phyloP scores from a whole-genome alignment of 176 grass and related monocot genomes.

The Cocos nucifera region DNA sequence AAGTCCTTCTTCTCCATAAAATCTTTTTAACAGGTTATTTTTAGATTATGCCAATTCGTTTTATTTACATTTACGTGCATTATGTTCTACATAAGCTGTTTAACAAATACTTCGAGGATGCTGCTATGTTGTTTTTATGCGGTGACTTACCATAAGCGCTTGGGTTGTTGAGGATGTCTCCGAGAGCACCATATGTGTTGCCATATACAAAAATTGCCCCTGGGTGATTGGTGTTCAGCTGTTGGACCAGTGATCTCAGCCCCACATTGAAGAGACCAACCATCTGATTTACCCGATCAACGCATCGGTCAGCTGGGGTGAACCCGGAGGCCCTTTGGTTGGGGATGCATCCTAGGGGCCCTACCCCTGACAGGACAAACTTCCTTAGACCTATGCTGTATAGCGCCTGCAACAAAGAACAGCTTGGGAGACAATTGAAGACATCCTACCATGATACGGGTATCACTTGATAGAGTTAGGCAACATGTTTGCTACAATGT shows the following conservation, averaged over 20 bases:
- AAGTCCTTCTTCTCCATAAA: no score
- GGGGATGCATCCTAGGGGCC: conserved; percentile 44
- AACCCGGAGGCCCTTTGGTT: conserved; percentile 16
- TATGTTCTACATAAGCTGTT: no score
- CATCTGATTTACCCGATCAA: conserved; percentile 39
- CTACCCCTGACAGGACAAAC: conserved; percentile 35
- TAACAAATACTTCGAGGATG: no score
- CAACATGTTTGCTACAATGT: no score
- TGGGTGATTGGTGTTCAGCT: conserved; percentile 39
- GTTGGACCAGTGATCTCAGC: conserved; percentile 38
- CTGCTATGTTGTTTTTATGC: not conserved
- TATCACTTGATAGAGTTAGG: no score
- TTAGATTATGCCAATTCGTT: no score
- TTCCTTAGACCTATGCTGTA: conserved; percentile 31
- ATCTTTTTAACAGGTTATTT: no score
- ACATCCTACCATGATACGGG: no score
- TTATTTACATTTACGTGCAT: no score
- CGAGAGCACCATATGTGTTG: conserved; percentile 33
- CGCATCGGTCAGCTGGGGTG: conserved; percentile 13
- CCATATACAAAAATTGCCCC: conserved; percentile 30
- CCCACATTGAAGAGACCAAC: conserved; percentile 37
- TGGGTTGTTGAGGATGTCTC: conserved; percentile 27
- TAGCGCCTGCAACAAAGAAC: conserved; percentile 17
- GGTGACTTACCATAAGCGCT: conserved; percentile 10
- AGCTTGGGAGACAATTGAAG: no score